phyloP scores from a whole-genome alignment of 176 grass and related monocot genomes.

The Poa pratensis region DNA sequence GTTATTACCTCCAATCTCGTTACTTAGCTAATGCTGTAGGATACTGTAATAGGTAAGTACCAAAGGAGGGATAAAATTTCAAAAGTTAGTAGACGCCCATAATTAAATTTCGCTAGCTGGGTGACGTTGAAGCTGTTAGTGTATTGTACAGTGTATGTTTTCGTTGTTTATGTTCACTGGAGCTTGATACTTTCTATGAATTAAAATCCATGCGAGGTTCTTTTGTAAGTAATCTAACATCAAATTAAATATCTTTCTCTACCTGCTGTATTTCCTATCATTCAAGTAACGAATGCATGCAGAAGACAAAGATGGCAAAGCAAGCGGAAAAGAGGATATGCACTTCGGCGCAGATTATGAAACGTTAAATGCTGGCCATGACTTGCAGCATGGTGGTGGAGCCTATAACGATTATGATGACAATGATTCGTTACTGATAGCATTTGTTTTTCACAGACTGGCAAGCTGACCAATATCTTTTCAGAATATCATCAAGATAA shows the following conservation, averaged over 20 bases:
- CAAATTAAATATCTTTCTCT: no score
- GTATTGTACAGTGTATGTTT: slow-evolving; percentile 60
- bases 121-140: slow-evolving; percentile 56
- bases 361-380: not conserved
- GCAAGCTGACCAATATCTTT: slow-evolving; percentile 3
- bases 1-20: not conserved
- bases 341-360: not conserved
- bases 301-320: not conserved
- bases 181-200: not conserved
- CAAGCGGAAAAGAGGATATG: not conserved
- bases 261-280: not conserved
- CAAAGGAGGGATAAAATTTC: not conserved
- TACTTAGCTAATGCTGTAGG: not conserved
- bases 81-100: not conserved
- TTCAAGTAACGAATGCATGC: not conserved
- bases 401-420: slow-evolving; percentile 23
- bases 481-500: not conserved
- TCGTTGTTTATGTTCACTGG: slow-evolving; percentile 22
- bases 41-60: not conserved
- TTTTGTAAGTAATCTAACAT: not conserved
- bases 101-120: slow-evolving; percentile 18
- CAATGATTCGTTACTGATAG: slow-evolving; percentile 35
- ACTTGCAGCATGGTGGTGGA: slow-evolving; percentile 21
- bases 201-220: not conserved
- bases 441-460: not conserved